Conservation (phyloP, 2,329 filamentous ascomycete genomes). For the Paecilomyces variotii region DNA sequence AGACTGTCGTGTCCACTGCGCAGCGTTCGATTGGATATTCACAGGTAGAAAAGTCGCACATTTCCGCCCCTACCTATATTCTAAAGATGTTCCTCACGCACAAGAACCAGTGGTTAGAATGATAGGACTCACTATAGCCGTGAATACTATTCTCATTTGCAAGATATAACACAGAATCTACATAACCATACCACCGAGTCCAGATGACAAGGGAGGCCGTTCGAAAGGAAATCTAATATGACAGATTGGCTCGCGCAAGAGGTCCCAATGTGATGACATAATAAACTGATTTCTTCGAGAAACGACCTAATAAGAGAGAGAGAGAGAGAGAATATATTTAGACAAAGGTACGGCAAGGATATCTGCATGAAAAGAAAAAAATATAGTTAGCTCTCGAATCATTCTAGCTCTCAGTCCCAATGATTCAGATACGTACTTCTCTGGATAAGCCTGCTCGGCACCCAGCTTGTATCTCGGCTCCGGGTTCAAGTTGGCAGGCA, state of each 20-base stretch:
- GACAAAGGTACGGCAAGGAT: conserved; percentile 40
- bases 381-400: conserved; percentile 1
- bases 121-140: too few species aligned
- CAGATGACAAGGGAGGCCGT: background rate
- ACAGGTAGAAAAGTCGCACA: background rate
- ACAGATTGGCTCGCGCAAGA: background rate
- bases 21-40: background rate
- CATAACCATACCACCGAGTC: background rate
- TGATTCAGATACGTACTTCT: conserved; percentile 48
- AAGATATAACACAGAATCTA: background rate
- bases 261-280: background rate
- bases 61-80: background rate
- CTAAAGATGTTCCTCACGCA: background rate
- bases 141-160: background rate
- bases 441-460: conserved; percentile 59
- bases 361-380: conserved; percentile 20
- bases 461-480: conserved; percentile 57
- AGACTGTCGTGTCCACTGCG: too few species aligned
- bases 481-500: conserved; percentile 62
- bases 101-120: background rate
- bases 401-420: conserved; percentile 35
- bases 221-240: background rate
- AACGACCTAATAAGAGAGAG: background rate
- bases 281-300: background rate
- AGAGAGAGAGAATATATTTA: conserved; percentile 12